A percentile compares a stretch with the other conserved stretches of the same genome.
phyloP scores from a whole-genome alignment of 164 flowering plant species.

The Chloranthus sessilifolius region DNA sequence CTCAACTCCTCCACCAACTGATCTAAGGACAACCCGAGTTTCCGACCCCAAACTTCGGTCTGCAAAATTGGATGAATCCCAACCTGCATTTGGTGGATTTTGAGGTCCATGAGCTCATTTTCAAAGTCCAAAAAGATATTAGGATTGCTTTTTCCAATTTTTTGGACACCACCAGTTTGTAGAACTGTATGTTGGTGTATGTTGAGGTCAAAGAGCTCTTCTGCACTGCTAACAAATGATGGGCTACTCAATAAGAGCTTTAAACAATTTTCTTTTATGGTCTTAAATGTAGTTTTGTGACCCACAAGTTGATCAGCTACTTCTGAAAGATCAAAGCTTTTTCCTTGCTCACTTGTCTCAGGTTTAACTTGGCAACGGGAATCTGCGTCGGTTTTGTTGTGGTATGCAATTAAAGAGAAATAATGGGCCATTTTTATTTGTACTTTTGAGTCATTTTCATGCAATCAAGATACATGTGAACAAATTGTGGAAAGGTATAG shows the following conservation, averaged over 20 bases:
- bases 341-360: constrained; percentile 12
- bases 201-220: constrained; percentile 42
- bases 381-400: constrained; percentile 7
- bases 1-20: constrained; percentile 46
- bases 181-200: constrained; percentile 8
- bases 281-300: constrained; percentile 3
- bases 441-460: too few species aligned
- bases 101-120: constrained; percentile 44
- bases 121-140: too few species aligned
- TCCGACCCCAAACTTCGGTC: neutral
- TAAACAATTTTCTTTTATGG: constrained; percentile 11
- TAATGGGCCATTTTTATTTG: too few species aligned
- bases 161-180: constrained; percentile 9
- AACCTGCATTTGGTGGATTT: constrained; percentile 21
- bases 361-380: constrained; percentile 11
- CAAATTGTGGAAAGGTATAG: too few species aligned
- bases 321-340: constrained; percentile 12
- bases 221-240: constrained; percentile 42
- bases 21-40: constrained; percentile 27
- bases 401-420: constrained; percentile 25
- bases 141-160: too few species aligned
- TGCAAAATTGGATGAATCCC: constrained; percentile 1
- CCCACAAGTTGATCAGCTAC: constrained; percentile 14
- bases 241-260: constrained; percentile 39
- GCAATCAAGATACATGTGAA: too few species aligned